These are phyloP conservation scores for Pythium coloratum DNA, from an alignment of 352 stramenopile genomes.

Conservation along the genomic window DNA sequence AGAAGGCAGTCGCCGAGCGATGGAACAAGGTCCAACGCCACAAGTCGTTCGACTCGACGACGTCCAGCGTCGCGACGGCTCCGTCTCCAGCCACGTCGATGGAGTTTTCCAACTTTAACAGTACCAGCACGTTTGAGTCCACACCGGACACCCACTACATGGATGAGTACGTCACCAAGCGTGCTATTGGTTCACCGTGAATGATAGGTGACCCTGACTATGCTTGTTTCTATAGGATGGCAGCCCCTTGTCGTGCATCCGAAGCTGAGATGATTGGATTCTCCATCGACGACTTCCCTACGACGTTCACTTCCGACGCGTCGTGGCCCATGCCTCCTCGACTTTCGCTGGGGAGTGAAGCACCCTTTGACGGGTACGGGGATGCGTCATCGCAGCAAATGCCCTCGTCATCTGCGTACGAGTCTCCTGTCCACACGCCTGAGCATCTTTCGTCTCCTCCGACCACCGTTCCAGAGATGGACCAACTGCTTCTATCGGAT, in stretches of 20 bases:
- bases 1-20: conserved; percentile 53
- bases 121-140: conserved; percentile 34
- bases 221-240: not conserved
- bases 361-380: conserved; percentile 25
- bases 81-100: conserved; percentile 43
- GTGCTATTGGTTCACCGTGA: not conserved
- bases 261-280: conserved; percentile 71
- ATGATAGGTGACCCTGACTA: too few species aligned
- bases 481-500: conserved; percentile 54
- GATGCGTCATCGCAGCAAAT: conserved; percentile 5
- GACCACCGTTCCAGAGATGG: conserved; percentile 11
- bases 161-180: conserved; percentile 37
- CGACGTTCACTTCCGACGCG: conserved; percentile 46
- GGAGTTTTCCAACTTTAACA: conserved; percentile 33
- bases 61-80: conserved; percentile 25
- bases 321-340: conserved; percentile 37
- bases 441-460: not conserved
- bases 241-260: conserved; percentile 25
- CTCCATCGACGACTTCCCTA: conserved; percentile 65
- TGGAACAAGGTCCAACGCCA: conserved; percentile 70
- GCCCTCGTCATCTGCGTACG: not conserved
- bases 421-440: not conserved
- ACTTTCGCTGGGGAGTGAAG: conserved; percentile 20
- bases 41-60: conserved; percentile 68
- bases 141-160: conserved; percentile 45